phyloP scores from a whole-genome alignment of 140 eudicot species.

The Oenanthe javanica region DNA sequence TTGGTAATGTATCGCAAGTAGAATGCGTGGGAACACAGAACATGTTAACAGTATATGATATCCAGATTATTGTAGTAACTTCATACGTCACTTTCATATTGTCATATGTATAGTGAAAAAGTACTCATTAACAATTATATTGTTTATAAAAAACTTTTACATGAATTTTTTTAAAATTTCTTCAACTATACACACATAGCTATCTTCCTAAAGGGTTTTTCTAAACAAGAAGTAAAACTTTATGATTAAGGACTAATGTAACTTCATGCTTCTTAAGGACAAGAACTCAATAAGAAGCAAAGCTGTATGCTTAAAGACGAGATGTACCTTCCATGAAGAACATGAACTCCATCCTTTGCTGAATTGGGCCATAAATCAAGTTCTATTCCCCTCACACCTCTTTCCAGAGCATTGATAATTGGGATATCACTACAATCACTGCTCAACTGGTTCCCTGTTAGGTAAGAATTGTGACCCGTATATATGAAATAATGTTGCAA shows the following conservation, averaged over 20 bases:
- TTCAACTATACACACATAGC: background rate
- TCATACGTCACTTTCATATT: background rate
- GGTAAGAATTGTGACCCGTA: constrained; percentile 97
- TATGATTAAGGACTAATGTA: too few species aligned
- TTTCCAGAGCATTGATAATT: constrained; percentile 69
- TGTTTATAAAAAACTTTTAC: background rate
- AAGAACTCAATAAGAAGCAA: background rate
- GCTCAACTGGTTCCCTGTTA: constrained; percentile 90
- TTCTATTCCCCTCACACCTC: constrained; percentile 92
- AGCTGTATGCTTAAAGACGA: background rate
- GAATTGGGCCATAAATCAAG: constrained; percentile 93
- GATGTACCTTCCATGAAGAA: constrained; percentile 85
- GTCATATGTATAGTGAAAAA: background rate
- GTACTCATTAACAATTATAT: background rate
- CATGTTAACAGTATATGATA: background rate
- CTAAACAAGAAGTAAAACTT: too few species aligned
- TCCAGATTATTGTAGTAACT: background rate
- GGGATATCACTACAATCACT: constrained; percentile 92
- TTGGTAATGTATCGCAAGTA: background rate
- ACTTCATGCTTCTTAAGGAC: too few species aligned
- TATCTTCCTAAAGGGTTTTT: background rate
- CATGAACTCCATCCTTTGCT: constrained; percentile 60
- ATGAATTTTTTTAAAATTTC: background rate
- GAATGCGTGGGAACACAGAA: background rate
- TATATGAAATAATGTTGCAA: constrained; percentile 90